Base-by-base conservation (phyloP, 1,139 yeast species). In the Pichia sp. region DNA sequence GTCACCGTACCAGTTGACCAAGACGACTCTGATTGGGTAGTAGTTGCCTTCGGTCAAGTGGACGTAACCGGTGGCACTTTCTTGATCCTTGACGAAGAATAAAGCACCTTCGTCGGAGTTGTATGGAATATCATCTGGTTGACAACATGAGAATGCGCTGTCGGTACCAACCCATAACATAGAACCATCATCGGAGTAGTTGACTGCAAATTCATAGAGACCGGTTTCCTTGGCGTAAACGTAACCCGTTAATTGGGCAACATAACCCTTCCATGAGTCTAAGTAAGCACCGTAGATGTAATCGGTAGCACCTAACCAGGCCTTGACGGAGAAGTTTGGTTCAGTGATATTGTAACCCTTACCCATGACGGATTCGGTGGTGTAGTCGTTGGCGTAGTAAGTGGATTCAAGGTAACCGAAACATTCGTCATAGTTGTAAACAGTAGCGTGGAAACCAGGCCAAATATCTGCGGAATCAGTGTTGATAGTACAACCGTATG, bases 211-310 rank as follows among this genome's bases (percentile, higher is more conserved):
- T n/a, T 42, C 21, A 21, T 50, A 51, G 24, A 52, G 38, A 51
- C 55, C 55, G 28, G 49, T 30, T 43, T 50, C 51, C 8, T 33
- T 30, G 18, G 54, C 53, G 15, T 33, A 36, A 43, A 58, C 54
- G 32, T 56, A 60, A 44, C 61, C 60, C 3, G 58, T 50, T 32
- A 53, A 50, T 45, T 57, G 50, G 6, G 44, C 51, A 40, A 44
- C 50, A 28, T 47, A 47, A 40, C 50, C 50, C 18, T 47, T 44
- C 50, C 50, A 47, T 17, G 50, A 47, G 5, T 27, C 34, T n/a
- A 47, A 36, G 14, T 37, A 12, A 18, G 44, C 45, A 20, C 41
- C 46, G 22, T 45, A 45, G 39, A 47, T 45, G 15, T 28, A 19
- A 35, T 47, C 48, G 18, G 50, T 44, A 5, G 24, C 7, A 31